phyloP scores from a whole-genome alignment of 1,284 basidiomycete genomes.

The Sanghuangporus weigelae region DNA sequence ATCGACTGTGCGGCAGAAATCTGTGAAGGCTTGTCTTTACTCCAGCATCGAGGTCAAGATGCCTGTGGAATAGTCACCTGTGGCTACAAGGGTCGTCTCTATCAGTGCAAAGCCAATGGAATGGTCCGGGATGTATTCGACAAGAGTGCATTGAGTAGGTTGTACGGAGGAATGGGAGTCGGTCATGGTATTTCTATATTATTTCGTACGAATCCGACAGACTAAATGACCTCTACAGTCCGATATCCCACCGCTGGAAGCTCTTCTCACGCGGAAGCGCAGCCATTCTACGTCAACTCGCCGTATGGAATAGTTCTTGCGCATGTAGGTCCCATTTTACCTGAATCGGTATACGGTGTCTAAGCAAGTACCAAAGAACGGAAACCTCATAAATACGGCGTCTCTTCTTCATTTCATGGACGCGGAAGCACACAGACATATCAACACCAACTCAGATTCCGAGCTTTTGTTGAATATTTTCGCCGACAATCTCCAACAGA shows the following conservation, averaged over 20 bases:
- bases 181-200: conserved; percentile 76
- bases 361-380: conserved; percentile 64
- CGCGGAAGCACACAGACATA: conserved; percentile 94
- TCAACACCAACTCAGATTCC: conserved; percentile 98
- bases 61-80: conserved; percentile 98
- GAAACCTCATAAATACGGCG: conserved; percentile 94
- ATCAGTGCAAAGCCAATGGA: conserved; percentile 99
- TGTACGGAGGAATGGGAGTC: conserved; percentile 95
- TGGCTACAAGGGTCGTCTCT: conserved; percentile 91
- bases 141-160: conserved; percentile 65
- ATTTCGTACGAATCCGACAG: conserved; percentile 17
- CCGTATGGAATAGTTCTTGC: conserved; percentile 98
- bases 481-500: conserved; percentile 96
- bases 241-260: conserved; percentile 98
- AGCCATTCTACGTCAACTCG: conserved; percentile 99
- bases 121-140: conserved; percentile 99
- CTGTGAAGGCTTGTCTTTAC: conserved; percentile 83
- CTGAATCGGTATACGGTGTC: conserved; percentile 5
- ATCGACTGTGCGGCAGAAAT: conserved; percentile 82
- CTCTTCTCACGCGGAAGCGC: conserved; percentile 96
- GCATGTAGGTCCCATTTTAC: conserved; percentile 61
- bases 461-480: conserved; percentile 97
- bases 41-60: conserved; percentile 97
- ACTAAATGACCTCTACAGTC: conserved; percentile 43
- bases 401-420: conserved; percentile 90